Evolutionary conservation across 2,329 filamentous ascomycete species (phyloP).

Genomic region (Fusarium lyarnte): DNA sequence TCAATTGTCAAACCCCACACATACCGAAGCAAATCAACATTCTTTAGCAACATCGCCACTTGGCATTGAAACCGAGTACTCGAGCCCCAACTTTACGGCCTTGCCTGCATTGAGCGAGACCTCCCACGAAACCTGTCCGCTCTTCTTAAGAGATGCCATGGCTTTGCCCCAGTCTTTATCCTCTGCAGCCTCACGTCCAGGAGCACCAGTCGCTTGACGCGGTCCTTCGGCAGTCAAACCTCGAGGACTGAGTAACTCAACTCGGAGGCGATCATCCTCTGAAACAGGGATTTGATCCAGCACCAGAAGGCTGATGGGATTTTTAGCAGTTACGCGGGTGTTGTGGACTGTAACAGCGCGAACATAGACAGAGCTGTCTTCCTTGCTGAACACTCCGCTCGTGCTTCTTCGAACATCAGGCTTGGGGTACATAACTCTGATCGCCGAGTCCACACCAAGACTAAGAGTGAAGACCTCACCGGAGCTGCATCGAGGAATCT

Average conservation of each 20-base stretch:
- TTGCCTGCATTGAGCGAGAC: slow-evolving; percentile 66
- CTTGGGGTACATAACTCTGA: slow-evolving; percentile 65
- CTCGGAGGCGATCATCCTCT: slow-evolving; percentile 65
- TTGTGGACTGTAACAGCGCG: slow-evolving; percentile 62
- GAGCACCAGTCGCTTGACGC: slow-evolving; percentile 49
- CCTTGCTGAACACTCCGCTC: slow-evolving; percentile 63
- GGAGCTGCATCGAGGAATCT: slow-evolving; percentile 63
- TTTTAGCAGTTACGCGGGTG: slow-evolving; percentile 52
- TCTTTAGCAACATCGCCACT: slow-evolving; percentile 52
- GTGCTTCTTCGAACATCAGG: slow-evolving; percentile 63
- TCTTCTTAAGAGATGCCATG: slow-evolving; percentile 62
- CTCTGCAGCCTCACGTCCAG: slow-evolving; percentile 44
- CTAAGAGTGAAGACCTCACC: slow-evolving; percentile 63
- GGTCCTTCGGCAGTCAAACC: slow-evolving; percentile 56
- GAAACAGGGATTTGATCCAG: slow-evolving; percentile 71
- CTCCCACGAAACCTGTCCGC: slow-evolving; percentile 68
- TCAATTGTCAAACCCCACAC: too few species aligned
- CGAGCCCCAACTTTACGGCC: slow-evolving; percentile 65
- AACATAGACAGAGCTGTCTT: slow-evolving; percentile 60
- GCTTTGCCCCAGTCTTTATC: slow-evolving; percentile 63
- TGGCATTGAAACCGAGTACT: slow-evolving; percentile 70
- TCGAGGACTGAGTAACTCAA: slow-evolving; percentile 60
- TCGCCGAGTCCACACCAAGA: slow-evolving; percentile 68
- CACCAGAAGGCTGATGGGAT: slow-evolving; percentile 59
- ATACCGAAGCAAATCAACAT: slow-evolving; percentile 22